Evolutionary conservation across 208 protist species (phyloP), one percentile per base, ranked within the genome.

Genomic region (Spongospora subterranea): DNA sequence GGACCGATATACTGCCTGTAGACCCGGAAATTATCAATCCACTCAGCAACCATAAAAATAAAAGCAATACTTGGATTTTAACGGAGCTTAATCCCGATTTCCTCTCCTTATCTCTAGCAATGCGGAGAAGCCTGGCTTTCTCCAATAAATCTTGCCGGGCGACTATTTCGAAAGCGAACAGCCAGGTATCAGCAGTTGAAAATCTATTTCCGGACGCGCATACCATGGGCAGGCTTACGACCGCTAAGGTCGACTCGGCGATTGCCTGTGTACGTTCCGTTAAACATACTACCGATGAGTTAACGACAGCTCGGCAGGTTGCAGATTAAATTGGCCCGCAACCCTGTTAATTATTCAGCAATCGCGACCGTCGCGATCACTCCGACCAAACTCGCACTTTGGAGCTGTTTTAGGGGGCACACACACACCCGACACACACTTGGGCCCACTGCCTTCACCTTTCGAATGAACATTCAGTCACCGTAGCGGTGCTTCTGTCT

Each of bases 211-310:
- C n/a, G n/a, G n/a, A n/a, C n/a, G n/a, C n/a, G n/a, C n/a, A 6
- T 60, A 60, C 50, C 50, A 24, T 6, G 50, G 13, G 6, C 50
- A 60, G 50, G 6, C 24, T 24, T 60, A 24, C 71, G 71, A 13
- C 71, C 71, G 13, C 17, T 40, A 35, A 82, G 71, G n/a, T 82
- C 71, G 71, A 82, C 71, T 35, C 71, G 71, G 35, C 71, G 71
- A 13, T 29, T 17, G 54, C n/a, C n/a, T n/a, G 54, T 29, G 54
- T 29, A 32, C 54, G 54, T 65, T 29, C 54, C 54, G 20, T 17
- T 65, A 65, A 65, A 65, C 54, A 65, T 65, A 65, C 29, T 65
- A 32, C 20, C 54, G 54, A 65, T 32, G 20, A 32, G 54, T 29
- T 29, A 65, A 17, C 29, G 54, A 17, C 54, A 65, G 20, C 20